Base-by-base conservation (phyloP, 495 filamentous ascomycete genomes). In the Hypoxylon perforatum region DNA sequence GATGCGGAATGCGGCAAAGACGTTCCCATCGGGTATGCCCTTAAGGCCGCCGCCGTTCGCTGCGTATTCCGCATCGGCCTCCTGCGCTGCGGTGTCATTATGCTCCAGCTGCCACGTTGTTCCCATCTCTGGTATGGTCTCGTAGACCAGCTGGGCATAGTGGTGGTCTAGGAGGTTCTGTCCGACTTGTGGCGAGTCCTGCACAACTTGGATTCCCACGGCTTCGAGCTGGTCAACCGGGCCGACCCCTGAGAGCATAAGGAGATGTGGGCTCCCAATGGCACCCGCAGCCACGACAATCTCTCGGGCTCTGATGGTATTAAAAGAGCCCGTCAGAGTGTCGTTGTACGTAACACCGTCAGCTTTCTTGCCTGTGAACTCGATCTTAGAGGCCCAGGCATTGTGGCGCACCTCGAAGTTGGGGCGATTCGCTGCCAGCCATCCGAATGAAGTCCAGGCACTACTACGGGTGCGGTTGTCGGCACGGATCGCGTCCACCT, bases 111-210 rank as follows among this genome's bases (percentile, higher is more conserved):
- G 50, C 50, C 50, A 53, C 14, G 21, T 33, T 15, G 50, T 53
- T 11, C 28, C 21, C 6, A 53, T 53, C 4, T 53, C 50, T 18
- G 3, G 4, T 14, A 30, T 53, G 14, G 28, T 30, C 15, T 53
- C 12, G 30, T 28, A 53, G 9, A 28, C 50, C 15, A 53, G 14
- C 21, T 15, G 28, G 8, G 50, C 14, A 91, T 91, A 77, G 89
- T 90, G 69, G 75, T 92, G 89, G 72, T 92, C 89, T 18, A 89
- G 72, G 4, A 93, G 82, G 78, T 92, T 92, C 76, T 91, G 84
- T 58, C 91, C 91, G n/a, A 93, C 84, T 67, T 89, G 89, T n/a
- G 87, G 87, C 42, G 91, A 80, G 58, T 91, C 81, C 67, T 85
- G 84, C 18, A 89, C 79, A 10, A 91, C 82, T 12, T 84, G 83